Conservation (phyloP, 1,139 yeast species). For the Kodamaea sp. region DNA sequence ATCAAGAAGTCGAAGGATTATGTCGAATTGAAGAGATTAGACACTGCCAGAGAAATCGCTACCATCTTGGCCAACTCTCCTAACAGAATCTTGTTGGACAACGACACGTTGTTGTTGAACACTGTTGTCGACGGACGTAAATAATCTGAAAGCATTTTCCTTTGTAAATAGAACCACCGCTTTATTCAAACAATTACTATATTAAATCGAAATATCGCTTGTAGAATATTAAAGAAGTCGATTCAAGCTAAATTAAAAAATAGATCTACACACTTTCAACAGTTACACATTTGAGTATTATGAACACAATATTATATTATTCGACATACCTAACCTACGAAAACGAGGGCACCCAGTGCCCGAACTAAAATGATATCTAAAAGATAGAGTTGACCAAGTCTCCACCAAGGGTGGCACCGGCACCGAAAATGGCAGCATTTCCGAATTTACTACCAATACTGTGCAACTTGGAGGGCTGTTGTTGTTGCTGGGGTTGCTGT, state of each 20-base stretch:
- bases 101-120: constrained; percentile 86
- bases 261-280: too few relatives aligned
- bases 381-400: constrained; percentile 85
- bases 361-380: constrained; percentile 37
- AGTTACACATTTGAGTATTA: too few relatives aligned
- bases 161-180: constrained; percentile 2
- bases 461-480: constrained; percentile 42
- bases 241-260: too few relatives aligned
- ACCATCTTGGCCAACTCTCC: constrained; percentile 81
- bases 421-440: constrained; percentile 93
- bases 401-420: constrained; percentile 94
- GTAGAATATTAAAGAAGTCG: too few relatives aligned
- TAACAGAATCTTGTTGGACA: constrained; percentile 87
- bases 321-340: too few relatives aligned
- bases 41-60: constrained; percentile 97
- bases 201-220: too few relatives aligned
- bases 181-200: constrained; percentile 1
- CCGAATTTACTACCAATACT: constrained; percentile 85
- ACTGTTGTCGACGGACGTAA: constrained; percentile 72
- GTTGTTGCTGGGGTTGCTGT: constrained; percentile 14
- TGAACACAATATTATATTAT: too few relatives aligned
- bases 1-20: constrained; percentile 94
- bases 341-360: too few relatives aligned
- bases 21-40: constrained; percentile 94
- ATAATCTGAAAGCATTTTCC: constrained; percentile 14